These are phyloP conservation scores for Geotrichum carabidarum DNA, from an alignment of 1,139 yeast species.

Conservation along the genomic window DNA sequence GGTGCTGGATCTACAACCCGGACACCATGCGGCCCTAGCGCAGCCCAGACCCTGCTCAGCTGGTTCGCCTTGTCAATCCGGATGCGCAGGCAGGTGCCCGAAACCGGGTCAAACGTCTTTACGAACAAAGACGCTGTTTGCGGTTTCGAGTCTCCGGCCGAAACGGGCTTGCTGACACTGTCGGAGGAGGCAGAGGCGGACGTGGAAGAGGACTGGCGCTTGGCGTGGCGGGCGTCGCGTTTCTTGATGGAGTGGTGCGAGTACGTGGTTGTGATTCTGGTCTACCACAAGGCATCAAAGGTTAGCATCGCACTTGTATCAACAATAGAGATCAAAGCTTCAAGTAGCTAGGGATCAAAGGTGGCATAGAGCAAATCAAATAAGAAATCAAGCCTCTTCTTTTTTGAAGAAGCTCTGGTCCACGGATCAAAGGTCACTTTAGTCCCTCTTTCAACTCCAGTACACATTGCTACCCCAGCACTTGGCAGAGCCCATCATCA, in stretches of 20 bases:
- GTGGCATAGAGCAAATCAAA: not conserved
- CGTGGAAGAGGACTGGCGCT: slow-evolving; percentile 26
- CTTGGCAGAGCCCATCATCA: too few relatives aligned
- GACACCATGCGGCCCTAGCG: slow-evolving; percentile 85
- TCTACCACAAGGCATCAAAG: slow-evolving; percentile 23
- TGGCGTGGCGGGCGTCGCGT: slow-evolving; percentile 22
- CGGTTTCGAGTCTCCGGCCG: slow-evolving; percentile 4
- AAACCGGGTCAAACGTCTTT: slow-evolving; percentile 65
- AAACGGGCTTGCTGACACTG: slow-evolving; percentile 22
- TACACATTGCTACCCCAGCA: too few relatives aligned
- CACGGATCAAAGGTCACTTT: too few relatives aligned
- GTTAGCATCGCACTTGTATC: not conserved
- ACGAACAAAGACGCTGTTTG: slow-evolving; percentile 47
- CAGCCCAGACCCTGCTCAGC: slow-evolving; percentile 68
- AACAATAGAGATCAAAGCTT: too few relatives aligned
- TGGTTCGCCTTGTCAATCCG: slow-evolving; percentile 67
- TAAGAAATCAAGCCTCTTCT: too few relatives aligned
- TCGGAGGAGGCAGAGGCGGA: slow-evolving; percentile 28
- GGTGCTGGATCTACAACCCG: slow-evolving; percentile 18
- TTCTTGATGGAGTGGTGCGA: slow-evolving; percentile 36
- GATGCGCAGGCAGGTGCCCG: slow-evolving; percentile 62
- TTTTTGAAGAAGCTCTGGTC: too few relatives aligned
- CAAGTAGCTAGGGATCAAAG: not conserved
- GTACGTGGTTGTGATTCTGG: slow-evolving; percentile 49
- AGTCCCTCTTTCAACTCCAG: too few relatives aligned